Conservation (phyloP, 164 flowering plant genomes). For the Chloranthus sessilifolius region DNA sequence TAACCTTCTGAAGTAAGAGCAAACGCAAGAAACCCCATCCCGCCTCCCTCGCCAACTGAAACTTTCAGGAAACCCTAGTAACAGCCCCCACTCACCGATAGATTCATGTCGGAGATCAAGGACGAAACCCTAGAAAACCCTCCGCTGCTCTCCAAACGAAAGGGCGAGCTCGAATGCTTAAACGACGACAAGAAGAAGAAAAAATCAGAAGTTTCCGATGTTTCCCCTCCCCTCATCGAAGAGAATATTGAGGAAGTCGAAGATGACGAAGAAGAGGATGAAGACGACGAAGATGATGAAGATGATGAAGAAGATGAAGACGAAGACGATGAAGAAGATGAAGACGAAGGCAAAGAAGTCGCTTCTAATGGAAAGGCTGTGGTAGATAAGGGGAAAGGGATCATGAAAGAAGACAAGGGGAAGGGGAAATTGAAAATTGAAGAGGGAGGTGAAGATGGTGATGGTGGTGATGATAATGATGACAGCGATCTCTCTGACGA, state of each 20-base stretch:
- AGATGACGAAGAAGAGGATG: slow-evolving; percentile 1
- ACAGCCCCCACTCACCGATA: neutral
- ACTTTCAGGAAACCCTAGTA: slow-evolving; percentile 1
- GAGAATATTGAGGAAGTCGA: neutral
- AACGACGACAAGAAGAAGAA: slow-evolving; percentile 33
- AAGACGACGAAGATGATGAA: slow-evolving; percentile 11
- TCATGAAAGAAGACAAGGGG: slow-evolving; percentile 41
- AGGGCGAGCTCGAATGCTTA: slow-evolving; percentile 18
- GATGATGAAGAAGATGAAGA: slow-evolving; percentile 14
- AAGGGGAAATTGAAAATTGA: slow-evolving; percentile 52
- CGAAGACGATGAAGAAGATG: slow-evolving; percentile 10
- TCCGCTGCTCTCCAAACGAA: slow-evolving; percentile 42
- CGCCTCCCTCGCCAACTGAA: too few relatives aligned
- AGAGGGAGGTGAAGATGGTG: slow-evolving; percentile 23
- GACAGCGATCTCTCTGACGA: slow-evolving; percentile 70
- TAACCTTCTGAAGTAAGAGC: too few relatives aligned
- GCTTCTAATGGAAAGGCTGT: slow-evolving; percentile 20
- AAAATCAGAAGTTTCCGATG: slow-evolving; percentile 18
- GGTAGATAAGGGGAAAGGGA: slow-evolving; percentile 59
- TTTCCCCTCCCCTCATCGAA: neutral
- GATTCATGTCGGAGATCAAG: slow-evolving; percentile 41
- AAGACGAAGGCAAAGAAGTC: slow-evolving; percentile 23
- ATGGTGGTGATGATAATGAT: slow-evolving; percentile 23
- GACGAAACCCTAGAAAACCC: slow-evolving; percentile 18
- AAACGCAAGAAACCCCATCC: too few relatives aligned